Conservation (phyloP, 78 protist genomes). For the Dictyostelium intermedium region DNA sequence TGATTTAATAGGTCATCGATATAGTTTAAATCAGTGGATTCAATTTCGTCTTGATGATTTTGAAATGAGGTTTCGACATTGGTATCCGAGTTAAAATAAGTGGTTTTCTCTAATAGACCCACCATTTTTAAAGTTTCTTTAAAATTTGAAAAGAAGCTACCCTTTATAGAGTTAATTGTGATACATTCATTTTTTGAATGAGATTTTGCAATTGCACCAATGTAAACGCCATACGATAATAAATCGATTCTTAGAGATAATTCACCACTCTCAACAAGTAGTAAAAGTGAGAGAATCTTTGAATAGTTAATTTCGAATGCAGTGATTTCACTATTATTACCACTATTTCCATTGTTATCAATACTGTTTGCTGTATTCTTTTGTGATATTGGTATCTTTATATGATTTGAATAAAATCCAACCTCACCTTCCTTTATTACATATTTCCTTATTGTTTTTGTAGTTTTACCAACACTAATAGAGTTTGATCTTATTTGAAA, state of each 20-base stretch:
- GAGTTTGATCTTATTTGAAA: neutral
- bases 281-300: neutral
- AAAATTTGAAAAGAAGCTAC: neutral
- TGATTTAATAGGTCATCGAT: neutral
- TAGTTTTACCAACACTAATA: neutral
- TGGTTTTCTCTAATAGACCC: neutral
- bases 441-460: neutral
- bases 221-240: neutral
- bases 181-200: neutral
- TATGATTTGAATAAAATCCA: neutral
- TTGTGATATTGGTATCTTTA: neutral
- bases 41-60: neutral
- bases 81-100: neutral
- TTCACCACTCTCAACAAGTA: neutral
- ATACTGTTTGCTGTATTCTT: neutral
- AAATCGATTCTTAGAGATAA: neutral
- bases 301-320: neutral
- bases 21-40: neutral
- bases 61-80: neutral
- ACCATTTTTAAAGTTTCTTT: neutral
- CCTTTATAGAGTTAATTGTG: neutral
- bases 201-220: neutral
- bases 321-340: neutral
- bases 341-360: neutral
- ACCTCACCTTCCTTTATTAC: neutral